Conservation (phyloP, 129 eudicot species). For the Flaveria ramosissima region DNA sequence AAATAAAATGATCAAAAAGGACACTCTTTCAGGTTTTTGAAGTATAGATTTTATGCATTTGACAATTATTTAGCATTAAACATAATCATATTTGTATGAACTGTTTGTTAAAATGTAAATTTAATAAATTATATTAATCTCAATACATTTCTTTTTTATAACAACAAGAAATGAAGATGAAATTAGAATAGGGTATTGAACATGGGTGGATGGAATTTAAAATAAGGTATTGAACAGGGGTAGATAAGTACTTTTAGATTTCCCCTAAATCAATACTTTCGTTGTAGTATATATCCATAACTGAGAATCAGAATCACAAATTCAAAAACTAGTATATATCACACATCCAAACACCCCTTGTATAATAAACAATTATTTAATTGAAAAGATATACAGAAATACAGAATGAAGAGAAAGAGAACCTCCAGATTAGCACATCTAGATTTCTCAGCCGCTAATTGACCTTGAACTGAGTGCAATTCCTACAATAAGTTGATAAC, state of each 20-base stretch:
- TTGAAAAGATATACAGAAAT: not conserved
- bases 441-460: conserved; percentile 86
- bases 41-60: not conserved
- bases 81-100: not conserved
- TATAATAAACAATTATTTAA: conserved; percentile 6
- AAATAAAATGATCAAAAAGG: not conserved
- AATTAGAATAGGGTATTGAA: not conserved
- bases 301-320: not conserved
- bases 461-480: conserved; percentile 81
- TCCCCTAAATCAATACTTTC: not conserved
- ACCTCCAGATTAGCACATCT: conserved; percentile 97
- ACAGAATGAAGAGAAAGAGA: conserved; percentile 12
- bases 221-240: not conserved
- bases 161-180: not conserved
- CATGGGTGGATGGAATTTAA: not conserved
- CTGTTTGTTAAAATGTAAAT: not conserved
- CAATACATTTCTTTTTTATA: not conserved
- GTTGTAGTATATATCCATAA: not conserved
- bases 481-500: conserved; percentile 56
- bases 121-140: not conserved
- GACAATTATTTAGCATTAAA: not conserved
- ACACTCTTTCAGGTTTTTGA: not conserved
- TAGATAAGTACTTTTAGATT: not conserved
- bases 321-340: not conserved
- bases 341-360: conserved; percentile 1